Base-by-base conservation (phyloP, 306 rosid genomes). In the Gastrolobium bilobum region DNA sequence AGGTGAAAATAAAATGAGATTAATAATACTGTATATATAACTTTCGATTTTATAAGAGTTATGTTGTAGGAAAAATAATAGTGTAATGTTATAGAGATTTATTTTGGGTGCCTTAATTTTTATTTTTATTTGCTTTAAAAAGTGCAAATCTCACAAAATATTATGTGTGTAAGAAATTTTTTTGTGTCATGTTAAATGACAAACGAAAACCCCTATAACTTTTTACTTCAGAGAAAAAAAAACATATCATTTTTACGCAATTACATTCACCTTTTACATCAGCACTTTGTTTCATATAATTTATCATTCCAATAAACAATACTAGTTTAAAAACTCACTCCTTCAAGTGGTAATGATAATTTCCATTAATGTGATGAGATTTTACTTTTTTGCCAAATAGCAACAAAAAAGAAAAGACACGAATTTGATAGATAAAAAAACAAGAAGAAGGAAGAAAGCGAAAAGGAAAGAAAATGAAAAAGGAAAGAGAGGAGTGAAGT, bases 361-460 rank as follows among this genome's bases (percentile, higher is more conserved):
- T 7, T 5, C 53, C 4, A 13, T 20, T 20, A 48, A 10, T 46
- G 31, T 3, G 33, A 65, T 39, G 10, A 30, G 33, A 39, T 20
- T 34, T 10, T 26, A 39, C 33, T 46, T 33, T 63, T 15, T 20
- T 29, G 81, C 39, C 8, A 64, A 51, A 30, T 20, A 38, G 10
- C 5, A 65, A 40, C 3, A n/a, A 53, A 66, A 30, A 10, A 9
- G 35, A 38, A 6, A 20, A 15, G 13, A 13, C 53, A 14, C 1
- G 59, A 7, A 71, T 7, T 14, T 34, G 56, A 20, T 10, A 37
- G 2, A 10, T 15, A n/a, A 10, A 11, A 42, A 76, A 46, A 50
- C 50, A 53, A 61, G 31, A 10, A 31, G 61, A 75, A 62, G 42
- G 61, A 75, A 62, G 70, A 48, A 74, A 33, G 20, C 69, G 44